Percentiles rank a stretch among this genome's conserved stretches.
Conservation (phyloP, 768 basidiomycete genomes). For the Lactarius akahatsu region DNA sequence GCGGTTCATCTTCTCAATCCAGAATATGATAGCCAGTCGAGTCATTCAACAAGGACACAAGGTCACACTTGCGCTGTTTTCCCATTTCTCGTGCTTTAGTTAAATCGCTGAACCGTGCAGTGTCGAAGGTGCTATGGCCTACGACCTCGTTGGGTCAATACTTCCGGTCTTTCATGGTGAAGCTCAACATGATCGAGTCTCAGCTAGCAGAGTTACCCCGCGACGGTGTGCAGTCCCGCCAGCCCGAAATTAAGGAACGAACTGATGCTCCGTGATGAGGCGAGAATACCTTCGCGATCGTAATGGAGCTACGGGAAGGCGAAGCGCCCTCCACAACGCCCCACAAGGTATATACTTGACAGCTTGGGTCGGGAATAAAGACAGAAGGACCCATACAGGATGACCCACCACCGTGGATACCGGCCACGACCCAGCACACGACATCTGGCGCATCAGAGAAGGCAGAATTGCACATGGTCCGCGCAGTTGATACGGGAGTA, state of each 20-base stretch:
- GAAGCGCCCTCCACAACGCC: slow-evolving; percentile 52
- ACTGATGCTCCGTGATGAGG: slow-evolving; percentile 39
- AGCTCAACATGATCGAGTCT: slow-evolving; percentile 73
- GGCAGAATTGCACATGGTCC: slow-evolving; percentile 70
- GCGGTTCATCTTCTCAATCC: slow-evolving; percentile 85
- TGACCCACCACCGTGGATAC: slow-evolving; percentile 80
- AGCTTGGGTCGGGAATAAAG: slow-evolving; percentile 1
- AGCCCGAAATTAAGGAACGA: not conserved
- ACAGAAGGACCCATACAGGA: slow-evolving; percentile 32
- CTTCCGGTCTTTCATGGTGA: slow-evolving; percentile 81
- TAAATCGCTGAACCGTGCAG: slow-evolving; percentile 40
- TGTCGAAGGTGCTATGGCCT: slow-evolving; percentile 69
- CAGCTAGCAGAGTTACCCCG: slow-evolving; percentile 60
- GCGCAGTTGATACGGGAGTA: slow-evolving; percentile 81
- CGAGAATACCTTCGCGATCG: slow-evolving; percentile 75
- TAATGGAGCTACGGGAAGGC: slow-evolving; percentile 77
- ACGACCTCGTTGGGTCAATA: slow-evolving; percentile 63
- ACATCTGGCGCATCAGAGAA: slow-evolving; percentile 62
- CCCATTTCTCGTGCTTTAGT: slow-evolving; percentile 7
- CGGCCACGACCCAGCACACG: slow-evolving; percentile 66
- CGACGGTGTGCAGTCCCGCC: slow-evolving; percentile 43
- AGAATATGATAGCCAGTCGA: slow-evolving; percentile 77
- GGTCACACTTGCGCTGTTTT: slow-evolving; percentile 41
- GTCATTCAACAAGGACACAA: slow-evolving; percentile 64
- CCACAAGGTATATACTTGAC: slow-evolving; percentile 41